These are phyloP conservation scores for Pleurostoma richardsiae DNA, from an alignment of 2,329 filamentous ascomycete genomes.

Conservation along the genomic window DNA sequence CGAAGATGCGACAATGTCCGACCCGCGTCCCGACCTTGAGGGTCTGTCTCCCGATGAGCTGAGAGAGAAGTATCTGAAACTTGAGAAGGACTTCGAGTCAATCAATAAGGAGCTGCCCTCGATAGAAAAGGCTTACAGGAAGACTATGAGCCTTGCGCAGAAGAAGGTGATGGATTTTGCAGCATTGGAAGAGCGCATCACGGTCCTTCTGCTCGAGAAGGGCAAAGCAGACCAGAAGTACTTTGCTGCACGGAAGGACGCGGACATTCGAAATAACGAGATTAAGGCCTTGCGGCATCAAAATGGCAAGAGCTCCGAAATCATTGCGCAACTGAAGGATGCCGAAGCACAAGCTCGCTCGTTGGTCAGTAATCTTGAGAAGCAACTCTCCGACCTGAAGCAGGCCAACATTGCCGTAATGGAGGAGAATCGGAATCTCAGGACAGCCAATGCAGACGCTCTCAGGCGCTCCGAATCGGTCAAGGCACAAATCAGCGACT, in stretches of 20 bases:
- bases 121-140: constrained; percentile 87
- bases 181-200: constrained; percentile 71
- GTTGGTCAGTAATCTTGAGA: constrained; percentile 79
- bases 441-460: constrained; percentile 66
- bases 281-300: constrained; percentile 74
- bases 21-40: constrained; percentile 44
- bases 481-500: constrained; percentile 69
- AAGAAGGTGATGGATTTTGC: constrained; percentile 80
- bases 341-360: constrained; percentile 73
- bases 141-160: constrained; percentile 75
- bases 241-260: constrained; percentile 91
- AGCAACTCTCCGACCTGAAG: constrained; percentile 79
- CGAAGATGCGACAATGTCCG: constrained; percentile 40
- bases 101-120: constrained; percentile 84
- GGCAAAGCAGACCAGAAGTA: constrained; percentile 97
- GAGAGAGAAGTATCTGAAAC: constrained; percentile 64
- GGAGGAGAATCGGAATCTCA: constrained; percentile 69
- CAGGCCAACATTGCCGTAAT: constrained; percentile 69
- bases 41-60: constrained; percentile 65
- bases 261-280: constrained; percentile 78
- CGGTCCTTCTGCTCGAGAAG: constrained; percentile 77
- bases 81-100: constrained; percentile 76
- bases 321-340: constrained; percentile 90
- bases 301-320: constrained; percentile 86
- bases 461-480: constrained; percentile 65